A percentile compares a stretch with the other conserved stretches of the same genome.
phyloP scores from a whole-genome alignment of 768 basidiomycete species.

The Podaxis rugospora region DNA sequence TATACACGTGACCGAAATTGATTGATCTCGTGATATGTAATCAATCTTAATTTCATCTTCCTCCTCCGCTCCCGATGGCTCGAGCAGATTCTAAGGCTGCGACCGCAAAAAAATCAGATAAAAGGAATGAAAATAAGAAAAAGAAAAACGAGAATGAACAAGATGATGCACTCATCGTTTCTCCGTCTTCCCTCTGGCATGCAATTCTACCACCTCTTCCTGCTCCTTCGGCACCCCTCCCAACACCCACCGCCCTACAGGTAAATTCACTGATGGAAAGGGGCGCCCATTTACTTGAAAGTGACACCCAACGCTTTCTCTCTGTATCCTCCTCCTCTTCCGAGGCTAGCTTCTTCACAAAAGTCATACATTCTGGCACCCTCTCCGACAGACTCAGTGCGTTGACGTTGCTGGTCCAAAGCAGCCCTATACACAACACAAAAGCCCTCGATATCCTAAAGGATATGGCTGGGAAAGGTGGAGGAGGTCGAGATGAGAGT shows the following conservation, averaged over 20 bases:
- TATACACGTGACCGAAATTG: not conserved
- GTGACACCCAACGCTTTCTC: constrained; percentile 41
- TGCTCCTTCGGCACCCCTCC: constrained; percentile 20
- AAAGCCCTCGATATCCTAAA: constrained; percentile 75
- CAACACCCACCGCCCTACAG: constrained; percentile 37
- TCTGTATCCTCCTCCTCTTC: constrained; percentile 52
- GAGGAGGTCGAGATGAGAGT: constrained; percentile 90
- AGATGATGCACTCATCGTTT: constrained; percentile 24
- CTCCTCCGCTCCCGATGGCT: not conserved
- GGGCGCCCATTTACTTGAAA: constrained; percentile 43
- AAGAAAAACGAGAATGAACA: not conserved
- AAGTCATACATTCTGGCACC: constrained; percentile 85
- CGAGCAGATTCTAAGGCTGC: not conserved
- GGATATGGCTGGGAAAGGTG: constrained; percentile 73
- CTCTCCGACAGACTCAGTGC: constrained; percentile 90
- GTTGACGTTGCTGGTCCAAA: constrained; percentile 83
- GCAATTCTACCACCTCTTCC: constrained; percentile 36
- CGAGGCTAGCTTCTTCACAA: constrained; percentile 77
- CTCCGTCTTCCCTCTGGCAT: constrained; percentile 54
- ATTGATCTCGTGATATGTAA: not conserved
- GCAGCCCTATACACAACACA: constrained; percentile 81
- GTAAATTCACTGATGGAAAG: constrained; percentile 41
- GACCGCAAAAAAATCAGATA: not conserved
- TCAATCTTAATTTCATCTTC: not conserved
- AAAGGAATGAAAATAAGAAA: not conserved